A percentile compares a stretch with the other conserved stretches of the same genome.
Conservation (phyloP, 2,329 filamentous ascomycete species). For the Stagonosporopsis chrysanthemi region DNA sequence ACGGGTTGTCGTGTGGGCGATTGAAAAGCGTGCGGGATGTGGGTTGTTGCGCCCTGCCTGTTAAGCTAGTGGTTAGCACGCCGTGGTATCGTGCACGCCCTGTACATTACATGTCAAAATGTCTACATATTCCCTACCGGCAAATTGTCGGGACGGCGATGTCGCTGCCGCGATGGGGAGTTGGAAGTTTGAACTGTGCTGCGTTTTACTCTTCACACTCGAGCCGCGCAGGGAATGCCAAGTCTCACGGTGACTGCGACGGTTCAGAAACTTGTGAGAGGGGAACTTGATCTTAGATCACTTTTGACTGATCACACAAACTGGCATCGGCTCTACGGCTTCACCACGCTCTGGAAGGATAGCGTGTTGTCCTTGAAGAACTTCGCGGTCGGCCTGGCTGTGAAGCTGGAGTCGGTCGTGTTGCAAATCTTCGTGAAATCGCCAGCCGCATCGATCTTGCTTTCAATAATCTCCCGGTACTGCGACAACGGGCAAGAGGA, state of each 20-base stretch:
- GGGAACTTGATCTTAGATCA: neutral
- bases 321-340: constrained; percentile 25
- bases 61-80: neutral
- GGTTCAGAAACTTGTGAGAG: too few relatives aligned
- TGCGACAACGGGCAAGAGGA: constrained; percentile 41
- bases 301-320: too few relatives aligned
- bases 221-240: too few relatives aligned
- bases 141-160: too few relatives aligned
- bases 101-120: constrained; percentile 4
- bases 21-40: too few relatives aligned
- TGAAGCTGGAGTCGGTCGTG: constrained; percentile 29
- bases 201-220: too few relatives aligned
- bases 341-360: constrained; percentile 33
- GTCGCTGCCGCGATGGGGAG: neutral
- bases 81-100: neutral
- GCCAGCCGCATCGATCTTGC: constrained; percentile 57
- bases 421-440: constrained; percentile 59
- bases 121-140: too few relatives aligned
- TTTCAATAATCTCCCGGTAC: constrained; percentile 50
- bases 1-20: neutral
- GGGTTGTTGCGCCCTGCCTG: constrained; percentile 8
- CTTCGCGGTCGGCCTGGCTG: constrained; percentile 28
- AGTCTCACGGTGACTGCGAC: too few relatives aligned
- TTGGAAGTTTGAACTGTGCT: too few relatives aligned
- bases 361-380: constrained; percentile 40